Evolutionary conservation across 495 filamentous ascomycete genomes (phyloP).

Genomic region (Podospora conica): DNA sequence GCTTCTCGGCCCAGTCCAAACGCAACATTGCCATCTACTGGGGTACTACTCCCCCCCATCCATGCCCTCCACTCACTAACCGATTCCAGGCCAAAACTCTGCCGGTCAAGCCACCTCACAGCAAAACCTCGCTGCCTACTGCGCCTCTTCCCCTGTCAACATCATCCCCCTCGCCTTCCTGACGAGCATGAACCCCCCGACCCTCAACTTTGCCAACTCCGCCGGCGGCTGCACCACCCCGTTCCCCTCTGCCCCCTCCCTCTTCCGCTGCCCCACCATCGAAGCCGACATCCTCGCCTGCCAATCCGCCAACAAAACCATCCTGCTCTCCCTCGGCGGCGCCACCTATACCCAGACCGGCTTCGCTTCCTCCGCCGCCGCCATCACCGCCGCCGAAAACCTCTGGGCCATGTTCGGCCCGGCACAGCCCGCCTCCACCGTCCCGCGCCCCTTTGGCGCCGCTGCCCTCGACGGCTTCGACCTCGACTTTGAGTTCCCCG

Average conservation of each 20-base stretch:
- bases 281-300: conserved; percentile 58
- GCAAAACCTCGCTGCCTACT: conserved; percentile 46
- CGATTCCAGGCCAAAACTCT: conserved; percentile 46
- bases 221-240: conserved; percentile 51
- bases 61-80: neutral
- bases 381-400: conserved; percentile 49
- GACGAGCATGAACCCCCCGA: conserved; percentile 48
- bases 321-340: conserved; percentile 64
- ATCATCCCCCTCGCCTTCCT: conserved; percentile 60
- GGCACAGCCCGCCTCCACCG: conserved; percentile 23
- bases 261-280: conserved; percentile 57
- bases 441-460: conserved; percentile 57
- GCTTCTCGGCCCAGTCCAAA: conserved; percentile 43
- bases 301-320: conserved; percentile 57
- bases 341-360: conserved; percentile 56
- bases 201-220: conserved; percentile 53
- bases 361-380: conserved; percentile 48
- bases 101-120: conserved; percentile 35
- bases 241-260: conserved; percentile 46
- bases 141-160: conserved; percentile 38
- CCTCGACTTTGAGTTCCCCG: conserved; percentile 54
- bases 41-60: conserved; percentile 29
- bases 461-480: conserved; percentile 68
- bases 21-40: conserved; percentile 63
- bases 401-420: conserved; percentile 68